phyloP scores from a whole-genome alignment of 225 moss, liverwort and hornwort species.

The Sphagnum tenellum region DNA sequence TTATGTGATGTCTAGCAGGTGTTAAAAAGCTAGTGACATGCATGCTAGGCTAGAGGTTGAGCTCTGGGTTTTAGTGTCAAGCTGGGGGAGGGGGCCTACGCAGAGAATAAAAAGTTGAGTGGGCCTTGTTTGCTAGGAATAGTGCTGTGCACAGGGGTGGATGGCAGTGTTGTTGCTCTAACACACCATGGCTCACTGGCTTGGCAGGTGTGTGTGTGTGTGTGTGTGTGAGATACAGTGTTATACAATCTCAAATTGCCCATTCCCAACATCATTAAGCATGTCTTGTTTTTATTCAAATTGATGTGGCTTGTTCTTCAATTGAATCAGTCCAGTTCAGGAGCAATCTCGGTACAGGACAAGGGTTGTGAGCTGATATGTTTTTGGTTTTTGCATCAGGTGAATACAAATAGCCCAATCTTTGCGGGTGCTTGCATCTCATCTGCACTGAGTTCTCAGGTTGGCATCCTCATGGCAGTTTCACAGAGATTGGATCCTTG shows the following conservation, averaged over 20 bases:
- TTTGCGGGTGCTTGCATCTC: conserved; percentile 39
- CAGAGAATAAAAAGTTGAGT: too few species aligned
- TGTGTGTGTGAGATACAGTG: too few species aligned
- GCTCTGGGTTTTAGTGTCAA: background rate
- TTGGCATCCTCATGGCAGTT: background rate
- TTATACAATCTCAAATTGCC: too few species aligned
- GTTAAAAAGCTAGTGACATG: background rate
- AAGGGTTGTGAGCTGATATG: too few species aligned
- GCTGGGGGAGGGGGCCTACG: too few species aligned
- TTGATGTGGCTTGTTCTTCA: too few species aligned
- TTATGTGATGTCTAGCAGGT: too few species aligned
- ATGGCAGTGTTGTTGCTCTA: conserved; percentile 24
- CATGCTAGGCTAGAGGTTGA: background rate
- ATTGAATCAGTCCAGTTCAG: too few species aligned
- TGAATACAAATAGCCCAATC: conserved; percentile 25
- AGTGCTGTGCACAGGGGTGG: conserved; percentile 31
- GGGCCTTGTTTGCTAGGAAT: conserved; percentile 1
- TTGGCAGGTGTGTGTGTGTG: conserved; percentile 27
- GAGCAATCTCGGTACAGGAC: too few species aligned
- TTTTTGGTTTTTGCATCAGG: conserved; percentile 3
- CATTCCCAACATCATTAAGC: too few species aligned
- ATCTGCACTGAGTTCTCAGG: conserved; percentile 21
- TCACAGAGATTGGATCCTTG: too few species aligned
- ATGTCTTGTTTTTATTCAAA: too few species aligned
- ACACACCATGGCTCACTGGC: conserved; percentile 13